phyloP scores from a whole-genome alignment of 2,329 filamentous ascomycete genomes.

The Didymella arachidicola region DNA sequence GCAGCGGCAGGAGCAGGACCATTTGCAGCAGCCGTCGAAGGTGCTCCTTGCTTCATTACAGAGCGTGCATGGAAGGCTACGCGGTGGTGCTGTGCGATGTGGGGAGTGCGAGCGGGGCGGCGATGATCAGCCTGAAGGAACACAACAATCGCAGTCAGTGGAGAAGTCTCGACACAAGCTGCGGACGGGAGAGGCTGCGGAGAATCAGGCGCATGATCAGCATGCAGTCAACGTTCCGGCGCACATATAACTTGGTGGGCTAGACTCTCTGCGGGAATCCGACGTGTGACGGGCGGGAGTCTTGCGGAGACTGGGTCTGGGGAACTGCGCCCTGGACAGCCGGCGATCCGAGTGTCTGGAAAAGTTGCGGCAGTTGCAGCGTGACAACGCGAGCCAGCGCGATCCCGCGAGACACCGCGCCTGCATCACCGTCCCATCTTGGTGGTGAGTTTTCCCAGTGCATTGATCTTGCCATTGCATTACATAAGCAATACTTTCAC shows the following conservation, averaged over 20 bases:
- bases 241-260: constrained; percentile 16
- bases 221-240: constrained; percentile 15
- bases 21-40: constrained; percentile 35
- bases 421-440: neutral
- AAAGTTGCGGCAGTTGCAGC: constrained; percentile 4
- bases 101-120: constrained; percentile 25
- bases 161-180: constrained; percentile 19
- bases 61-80: constrained; percentile 20
- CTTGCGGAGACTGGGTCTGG: constrained; percentile 11
- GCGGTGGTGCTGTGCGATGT: constrained; percentile 21
- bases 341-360: constrained; percentile 9
- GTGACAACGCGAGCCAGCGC: constrained; percentile 8
- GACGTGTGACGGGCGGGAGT: constrained; percentile 7
- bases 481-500: neutral
- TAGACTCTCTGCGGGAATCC: constrained; percentile 4
- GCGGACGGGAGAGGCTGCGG: constrained; percentile 20
- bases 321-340: neutral
- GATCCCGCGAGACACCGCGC: neutral
- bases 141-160: constrained; percentile 7
- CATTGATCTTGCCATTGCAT: neutral
- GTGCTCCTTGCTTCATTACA: constrained; percentile 48
- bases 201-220: constrained; percentile 34
- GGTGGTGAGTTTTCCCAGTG: neutral
- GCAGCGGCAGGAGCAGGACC: constrained; percentile 31
- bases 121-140: neutral